Percentiles rank a stretch among this genome's conserved stretches.
Conservation (phyloP, 139 green algal species). For the Chlorella sp. region DNA sequence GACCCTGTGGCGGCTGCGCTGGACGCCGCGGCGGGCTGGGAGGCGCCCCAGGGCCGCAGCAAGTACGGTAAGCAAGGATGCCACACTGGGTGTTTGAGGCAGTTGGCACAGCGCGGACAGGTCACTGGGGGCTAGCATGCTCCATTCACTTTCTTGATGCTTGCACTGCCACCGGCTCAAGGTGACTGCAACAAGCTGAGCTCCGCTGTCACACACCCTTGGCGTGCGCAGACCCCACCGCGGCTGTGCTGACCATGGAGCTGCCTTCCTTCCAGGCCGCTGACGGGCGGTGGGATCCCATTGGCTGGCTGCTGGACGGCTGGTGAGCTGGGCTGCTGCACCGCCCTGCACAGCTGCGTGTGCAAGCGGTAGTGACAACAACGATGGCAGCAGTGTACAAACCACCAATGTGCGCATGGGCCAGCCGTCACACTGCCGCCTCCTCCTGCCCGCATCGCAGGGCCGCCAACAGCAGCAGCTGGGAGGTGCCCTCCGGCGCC, state of each 20-base stretch:
- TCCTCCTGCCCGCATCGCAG: background rate
- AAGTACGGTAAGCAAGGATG: background rate
- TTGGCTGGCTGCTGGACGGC: conserved; percentile 9
- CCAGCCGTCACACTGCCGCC: no score
- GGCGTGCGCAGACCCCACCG: background rate
- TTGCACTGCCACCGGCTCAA: no score
- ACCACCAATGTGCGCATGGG: no score
- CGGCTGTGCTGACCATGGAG: background rate
- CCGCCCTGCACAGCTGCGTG: no score
- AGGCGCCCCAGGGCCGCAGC: conserved; percentile 8
- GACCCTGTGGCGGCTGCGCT: conserved; percentile 4
- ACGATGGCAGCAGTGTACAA: no score
- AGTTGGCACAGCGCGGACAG: no score
- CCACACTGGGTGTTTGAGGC: no score
- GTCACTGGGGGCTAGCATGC: no score
- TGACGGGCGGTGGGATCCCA: background rate
- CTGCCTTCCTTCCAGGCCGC: background rate
- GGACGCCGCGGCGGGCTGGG: conserved; percentile 17
- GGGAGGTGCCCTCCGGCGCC: background rate
- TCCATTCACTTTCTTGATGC: no score
- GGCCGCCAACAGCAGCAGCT: conserved; percentile 13
- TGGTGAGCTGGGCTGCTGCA: background rate
- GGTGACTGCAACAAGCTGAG: no score
- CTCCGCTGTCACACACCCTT: no score
- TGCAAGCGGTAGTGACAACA: no score